phyloP scores from a whole-genome alignment of 163 green algal species.

The Chloromonas sp. region DNA sequence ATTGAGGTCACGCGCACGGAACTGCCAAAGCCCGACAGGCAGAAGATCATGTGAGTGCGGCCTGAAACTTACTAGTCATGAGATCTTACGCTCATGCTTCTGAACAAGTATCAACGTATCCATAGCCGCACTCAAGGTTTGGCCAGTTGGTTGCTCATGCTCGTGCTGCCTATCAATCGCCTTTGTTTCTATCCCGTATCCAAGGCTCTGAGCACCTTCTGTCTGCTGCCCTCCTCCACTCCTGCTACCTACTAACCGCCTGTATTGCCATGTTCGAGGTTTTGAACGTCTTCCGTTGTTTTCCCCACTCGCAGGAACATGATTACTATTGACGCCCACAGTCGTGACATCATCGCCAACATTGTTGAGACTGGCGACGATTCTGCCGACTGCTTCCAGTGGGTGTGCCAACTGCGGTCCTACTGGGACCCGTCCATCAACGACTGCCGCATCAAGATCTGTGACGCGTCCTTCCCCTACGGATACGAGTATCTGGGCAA shows the following conservation, averaged over 20 bases:
- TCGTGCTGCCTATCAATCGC: too few relatives aligned
- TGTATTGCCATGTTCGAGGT: too few relatives aligned
- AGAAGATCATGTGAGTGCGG: slow-evolving; percentile 31
- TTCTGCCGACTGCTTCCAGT: slow-evolving; percentile 73
- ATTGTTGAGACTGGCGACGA: slow-evolving; percentile 53
- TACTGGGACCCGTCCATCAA: slow-evolving; percentile 77
- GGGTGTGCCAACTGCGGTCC: slow-evolving; percentile 74
- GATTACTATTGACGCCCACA: slow-evolving; percentile 90
- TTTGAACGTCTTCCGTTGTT: too few relatives aligned
- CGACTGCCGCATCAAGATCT: slow-evolving; percentile 70
- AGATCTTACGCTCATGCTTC: too few relatives aligned
- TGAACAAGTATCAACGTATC: too few relatives aligned
- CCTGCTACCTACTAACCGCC: too few relatives aligned
- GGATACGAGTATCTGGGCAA: slow-evolving; percentile 77
- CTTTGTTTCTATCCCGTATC: too few relatives aligned
- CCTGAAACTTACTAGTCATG: too few relatives aligned
- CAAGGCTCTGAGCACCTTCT: too few relatives aligned
- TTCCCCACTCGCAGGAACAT: slow-evolving; percentile 51
- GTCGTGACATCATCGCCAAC: slow-evolving; percentile 67
- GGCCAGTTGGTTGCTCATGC: too few relatives aligned
- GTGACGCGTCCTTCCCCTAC: slow-evolving; percentile 73
- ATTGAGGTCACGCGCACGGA: slow-evolving; percentile 79
- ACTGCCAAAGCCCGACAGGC: slow-evolving; percentile 58
- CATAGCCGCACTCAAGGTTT: too few relatives aligned
- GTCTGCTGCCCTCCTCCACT: too few relatives aligned